Base-by-base conservation (phyloP, 176 grass and related monocot species). In the Carex pumila region DNA sequence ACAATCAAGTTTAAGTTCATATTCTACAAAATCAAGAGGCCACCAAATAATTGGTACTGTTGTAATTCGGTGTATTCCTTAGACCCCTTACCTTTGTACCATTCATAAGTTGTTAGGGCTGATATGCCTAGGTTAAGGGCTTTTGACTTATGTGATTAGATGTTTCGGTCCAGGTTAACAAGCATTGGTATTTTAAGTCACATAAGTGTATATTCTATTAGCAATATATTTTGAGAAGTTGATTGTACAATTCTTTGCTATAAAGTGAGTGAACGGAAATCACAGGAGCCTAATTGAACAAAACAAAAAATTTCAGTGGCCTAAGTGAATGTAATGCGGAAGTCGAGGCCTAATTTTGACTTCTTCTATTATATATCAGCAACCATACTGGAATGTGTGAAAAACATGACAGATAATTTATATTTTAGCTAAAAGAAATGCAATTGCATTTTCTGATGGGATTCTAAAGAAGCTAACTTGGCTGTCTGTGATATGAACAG, bases 401-500 rank as follows among this genome's bases (percentile, higher is more conserved):
- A 12, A 30, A 55, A 31, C 12, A 30, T 32, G 22, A 6, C 72
- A 30, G 13, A 53, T 22, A 1, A 30, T 56, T 77, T 77, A 77
- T 7, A 31, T 77, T 31, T 34, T 77, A 71, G 21, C 73, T 56
- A 17, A 77, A 77, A 52, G n/a, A 53, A 30, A 29, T 56, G 50
- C 5, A 30, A 77, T 56, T 55, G 50, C 73, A 55, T 77, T 77
- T 56, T 77, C 73, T 77, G 13, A 8, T 77, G 49, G 32, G 73
- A 19, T 77, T 55, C 34, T 31, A 9, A 54, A 62, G 5, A 61
- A 63, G 30, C 58, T 81, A 81, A 81, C 19, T 53, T 39, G 59
- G 55, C 30, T 83, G 59, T 83, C 22, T 65, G 22, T 82, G 18
- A 2, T 83, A 9, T 29, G 21, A 71, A 87, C 90, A 98, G 96